Conservation (phyloP, 2,329 filamentous ascomycete genomes). For the Fusarium sp. region DNA sequence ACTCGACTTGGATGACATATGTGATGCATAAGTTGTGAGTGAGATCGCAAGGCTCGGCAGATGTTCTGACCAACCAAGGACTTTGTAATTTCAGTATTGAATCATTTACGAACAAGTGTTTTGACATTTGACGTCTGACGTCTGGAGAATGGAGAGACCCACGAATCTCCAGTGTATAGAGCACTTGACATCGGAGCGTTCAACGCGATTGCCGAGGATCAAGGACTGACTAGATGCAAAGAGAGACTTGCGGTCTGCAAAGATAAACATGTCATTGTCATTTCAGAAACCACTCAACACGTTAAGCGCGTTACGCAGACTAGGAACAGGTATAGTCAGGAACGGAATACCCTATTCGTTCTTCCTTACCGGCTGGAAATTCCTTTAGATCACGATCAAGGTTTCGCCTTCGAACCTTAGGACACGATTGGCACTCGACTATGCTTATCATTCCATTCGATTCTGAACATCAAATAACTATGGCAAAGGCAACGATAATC, state of each 20-base stretch:
- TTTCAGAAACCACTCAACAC: conserved; percentile 3
- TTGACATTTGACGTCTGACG: background rate
- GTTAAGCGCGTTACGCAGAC: conserved; percentile 22
- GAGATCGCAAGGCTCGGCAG: conserved; percentile 29
- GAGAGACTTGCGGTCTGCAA: background rate
- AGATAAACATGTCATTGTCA: background rate
- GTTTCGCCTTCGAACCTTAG: background rate
- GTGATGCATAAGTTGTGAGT: conserved; percentile 30
- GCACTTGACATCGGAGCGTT: background rate
- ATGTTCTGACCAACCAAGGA: conserved; percentile 17
- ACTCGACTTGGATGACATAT: conserved; percentile 19
- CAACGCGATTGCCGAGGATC: background rate
- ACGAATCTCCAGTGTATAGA: conserved; percentile 1
- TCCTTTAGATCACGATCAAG: conserved; percentile 3
- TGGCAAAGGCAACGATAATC: background rate
- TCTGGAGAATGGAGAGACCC: conserved; percentile 2
- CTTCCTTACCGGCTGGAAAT: background rate
- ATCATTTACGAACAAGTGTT: conserved; percentile 1
- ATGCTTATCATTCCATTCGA: conserved; percentile 6
- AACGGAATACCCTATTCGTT: conserved; percentile 13
- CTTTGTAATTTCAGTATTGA: conserved; percentile 2
- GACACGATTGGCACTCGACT: background rate
- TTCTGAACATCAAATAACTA: background rate
- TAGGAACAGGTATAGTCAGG: conserved; percentile 34
- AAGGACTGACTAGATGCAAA: background rate